Evolutionary conservation across 331 rosid genomes (phyloP), one percentile per base, ranked within the genome.

Genomic region (Telfairia occidentalis): DNA sequence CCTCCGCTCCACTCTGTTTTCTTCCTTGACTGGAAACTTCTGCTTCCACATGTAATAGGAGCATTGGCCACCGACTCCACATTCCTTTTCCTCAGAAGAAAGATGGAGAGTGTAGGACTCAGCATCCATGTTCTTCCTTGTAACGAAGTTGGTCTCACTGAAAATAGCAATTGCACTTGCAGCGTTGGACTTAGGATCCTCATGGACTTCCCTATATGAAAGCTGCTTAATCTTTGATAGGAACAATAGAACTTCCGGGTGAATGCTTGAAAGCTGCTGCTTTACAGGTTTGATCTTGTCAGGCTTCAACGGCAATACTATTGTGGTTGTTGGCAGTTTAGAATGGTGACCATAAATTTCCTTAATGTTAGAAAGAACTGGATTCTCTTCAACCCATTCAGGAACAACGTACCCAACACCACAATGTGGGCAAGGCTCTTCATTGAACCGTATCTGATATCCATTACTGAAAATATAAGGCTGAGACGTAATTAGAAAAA

Each of bases 41-140:
- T 90, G 98, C 79, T 78, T 87, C 98, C 96, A 92, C 92, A 92
- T 87, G 77, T 87, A 78, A 54, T 88, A 92, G n/a, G 74, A 73
- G 74, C 95, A 92, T 61, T 84, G 84, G 29, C 75, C 50, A 21
- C 65, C 78, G 1, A 66, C 19, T 0, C 35, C 79, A 21, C 18
- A 15, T 6, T 16, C 66, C 19, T 74, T 81, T 81, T 84, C 85
- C 61, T 72, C 75, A 0, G 89, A 84, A 29, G 84, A 81, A 8
- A 92, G 89, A 81, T 65, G 84, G 48, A 88, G 83, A 2, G 86
- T 90, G 81, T 85, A 92, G 19, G 96, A 90, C 59, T 88, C 84
- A 5, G 97, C 95, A 78, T 87, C 81, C 9, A 87, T 79, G 75
- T 88, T 86, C 82, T 90, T 92, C 81, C 90, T 81, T 1, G 82